Evolutionary conservation across 2,329 filamentous ascomycete species (phyloP), one percentile per base, ranked within the genome.

Genomic region (Cladophialophora bantiana): DNA sequence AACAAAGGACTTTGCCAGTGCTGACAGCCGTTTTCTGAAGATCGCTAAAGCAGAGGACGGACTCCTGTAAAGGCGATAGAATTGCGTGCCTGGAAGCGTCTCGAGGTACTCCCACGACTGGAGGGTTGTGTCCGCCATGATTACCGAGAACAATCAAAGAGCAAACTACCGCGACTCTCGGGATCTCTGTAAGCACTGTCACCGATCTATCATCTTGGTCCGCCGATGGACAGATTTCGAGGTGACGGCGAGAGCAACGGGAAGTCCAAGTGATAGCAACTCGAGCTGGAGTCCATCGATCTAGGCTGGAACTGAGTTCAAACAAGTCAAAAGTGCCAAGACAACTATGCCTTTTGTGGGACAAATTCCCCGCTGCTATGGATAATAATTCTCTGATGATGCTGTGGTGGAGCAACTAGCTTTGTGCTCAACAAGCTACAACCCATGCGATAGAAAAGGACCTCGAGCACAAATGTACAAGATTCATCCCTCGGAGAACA

Each of bases 11-110:
- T 99, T 98, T 73, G 95, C 94, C 68, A 98, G 82, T 76, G 96
- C 91, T 65, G 95, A 93, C 66, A 99, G 86, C 93, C 99, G 97
- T 81, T 95, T 94, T 73, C 95, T 89, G 78, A 98, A 98, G 75
- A 99, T 94, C 72, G 95, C 95, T 72, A 99, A 88, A 42, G 94
- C 91, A 1, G 95, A 97, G 50, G 94, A 96, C 35, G 95, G 95
- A 83, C 97, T 94, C 81, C 94, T 91, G 84, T 99, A 99, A 54
- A 99, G 86, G 79, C 92, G 91, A 77, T 89, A 88, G 79, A 98
- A 97, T 40, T 93, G 96, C 50, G 91, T 93, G 70, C 94, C 93
- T 58, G 92, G 92, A 75, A 96, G 89, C 77, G 90, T 89, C 85
- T 98, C 94, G 77, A 98, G 89, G 81, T 97, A 98, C 77, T 97